phyloP scores from a whole-genome alignment of 257 asterid genomes.

The Scutellaria barbata region DNA sequence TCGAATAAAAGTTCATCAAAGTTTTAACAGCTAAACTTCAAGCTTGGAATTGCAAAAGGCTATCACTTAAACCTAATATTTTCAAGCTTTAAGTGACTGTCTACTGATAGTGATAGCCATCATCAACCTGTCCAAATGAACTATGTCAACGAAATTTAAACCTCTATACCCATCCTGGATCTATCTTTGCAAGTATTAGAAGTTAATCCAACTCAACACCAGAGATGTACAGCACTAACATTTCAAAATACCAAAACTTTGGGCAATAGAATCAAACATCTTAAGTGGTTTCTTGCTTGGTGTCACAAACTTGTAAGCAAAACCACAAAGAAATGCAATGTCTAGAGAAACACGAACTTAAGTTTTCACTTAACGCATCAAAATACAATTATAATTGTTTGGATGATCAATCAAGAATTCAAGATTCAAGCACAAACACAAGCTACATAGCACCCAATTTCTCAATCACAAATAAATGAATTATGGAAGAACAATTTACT shows the following conservation, averaged over 20 bases:
- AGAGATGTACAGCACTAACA: background rate
- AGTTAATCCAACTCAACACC: conserved; percentile 1
- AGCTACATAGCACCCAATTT: conserved; percentile 5
- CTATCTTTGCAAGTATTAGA: background rate
- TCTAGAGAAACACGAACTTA: background rate
- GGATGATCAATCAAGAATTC: conserved; percentile 3
- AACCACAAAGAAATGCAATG: conserved; percentile 5
- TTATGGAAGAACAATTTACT: background rate
- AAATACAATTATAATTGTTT: background rate
- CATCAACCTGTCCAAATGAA: background rate
- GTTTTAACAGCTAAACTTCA: background rate
- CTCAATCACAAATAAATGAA: conserved; percentile 8
- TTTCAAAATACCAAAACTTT: background rate
- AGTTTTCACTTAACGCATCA: background rate
- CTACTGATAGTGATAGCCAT: background rate
- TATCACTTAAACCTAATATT: background rate
- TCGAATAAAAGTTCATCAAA: background rate
- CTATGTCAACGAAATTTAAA: background rate
- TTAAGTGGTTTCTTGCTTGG: conserved; percentile 14
- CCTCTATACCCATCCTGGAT: background rate
- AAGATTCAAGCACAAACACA: background rate
- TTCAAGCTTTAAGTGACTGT: background rate
- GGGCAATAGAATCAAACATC: background rate
- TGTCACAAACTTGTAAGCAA: background rate
- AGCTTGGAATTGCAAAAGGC: background rate